Percentiles rank a stretch among this genome's conserved stretches.
Evolutionary conservation across 352 stramenopile species (phyloP).

Genomic region (Achlya hypogyna): DNA sequence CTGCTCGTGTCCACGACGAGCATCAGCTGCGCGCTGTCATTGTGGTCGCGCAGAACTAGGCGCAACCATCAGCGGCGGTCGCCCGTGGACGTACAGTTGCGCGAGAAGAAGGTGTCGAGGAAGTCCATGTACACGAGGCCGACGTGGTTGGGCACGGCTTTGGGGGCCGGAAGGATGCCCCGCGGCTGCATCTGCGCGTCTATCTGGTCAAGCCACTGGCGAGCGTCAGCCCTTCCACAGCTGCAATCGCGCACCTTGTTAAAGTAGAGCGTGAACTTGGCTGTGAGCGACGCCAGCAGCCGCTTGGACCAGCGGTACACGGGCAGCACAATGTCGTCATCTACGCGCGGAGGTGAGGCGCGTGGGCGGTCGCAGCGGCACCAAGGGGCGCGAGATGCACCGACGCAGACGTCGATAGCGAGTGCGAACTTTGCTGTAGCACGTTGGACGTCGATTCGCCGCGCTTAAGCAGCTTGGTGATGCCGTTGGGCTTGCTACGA

Average conservation of each 20-base stretch:
- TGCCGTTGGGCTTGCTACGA: neutral
- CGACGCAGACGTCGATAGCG: neutral
- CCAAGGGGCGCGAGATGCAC: neutral
- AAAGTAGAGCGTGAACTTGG: slow-evolving; percentile 15
- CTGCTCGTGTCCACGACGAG: neutral
- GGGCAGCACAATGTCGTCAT: slow-evolving; percentile 1
- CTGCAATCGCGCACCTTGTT: neutral
- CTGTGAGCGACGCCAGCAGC: neutral
- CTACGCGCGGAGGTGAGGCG: neutral
- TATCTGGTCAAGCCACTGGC: slow-evolving; percentile 6
- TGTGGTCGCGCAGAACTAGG: neutral
- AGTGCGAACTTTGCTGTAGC: neutral
- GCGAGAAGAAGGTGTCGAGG: neutral
- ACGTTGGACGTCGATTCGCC: slow-evolving; percentile 2
- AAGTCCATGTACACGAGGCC: neutral
- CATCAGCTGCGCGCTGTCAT: neutral
- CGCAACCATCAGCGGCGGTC: neutral
- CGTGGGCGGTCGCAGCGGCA: neutral
- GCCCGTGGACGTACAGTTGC: neutral
- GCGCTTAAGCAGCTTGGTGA: slow-evolving; percentile 1
- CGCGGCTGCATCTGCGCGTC: neutral
- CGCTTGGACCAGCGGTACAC: slow-evolving; percentile 9
- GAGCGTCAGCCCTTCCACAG: neutral
- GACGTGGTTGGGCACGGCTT: neutral
- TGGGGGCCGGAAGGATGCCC: neutral